Evolutionary conservation across 1,284 basidiomycete species (phyloP), one percentile per base, ranked within the genome.

Genomic region (Stygiomarasmius scandens): DNA sequence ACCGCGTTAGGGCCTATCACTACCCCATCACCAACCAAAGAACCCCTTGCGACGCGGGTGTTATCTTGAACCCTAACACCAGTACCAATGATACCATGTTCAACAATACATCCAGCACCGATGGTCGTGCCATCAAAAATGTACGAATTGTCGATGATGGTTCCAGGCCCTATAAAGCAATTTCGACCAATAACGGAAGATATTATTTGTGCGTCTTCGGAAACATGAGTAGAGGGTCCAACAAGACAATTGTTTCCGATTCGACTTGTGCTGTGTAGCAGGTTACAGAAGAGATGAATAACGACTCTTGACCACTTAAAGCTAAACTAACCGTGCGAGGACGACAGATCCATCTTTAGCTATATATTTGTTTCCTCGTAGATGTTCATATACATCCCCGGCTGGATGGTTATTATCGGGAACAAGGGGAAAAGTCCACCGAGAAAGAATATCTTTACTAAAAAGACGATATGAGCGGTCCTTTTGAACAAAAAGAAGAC

Each of bases 361-460:
- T 58, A 95, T 83, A 71, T 98, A 98, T 63, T 89, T 86, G 72
- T 95, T 93, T 4, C 93, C 93, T 32, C 89, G 83, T 45, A 89
- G 81, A 64, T 95, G 86, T 67, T 95, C 92, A 69, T 95, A 96
- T 46, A 84, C 73, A 54, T 87, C 85, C 9, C 86, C 87, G 10
- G 90, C 86, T 0, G 95, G 94, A 63, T 96, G 86, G 68, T 94
- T 94, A 68, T 95, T 88, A 66, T 97, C 96, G 10, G 96, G 96
- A 1, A 95, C 93, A 19, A 98, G 80, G 1, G 96, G 97, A 75
- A 95, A 96, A 2, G 93, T 92, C 93, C 95, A 96, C 61, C 96
- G 81, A 25, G 92, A 84, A 36, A 99, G 75, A 49, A 99, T 92
- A 67, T 98, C 95, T 70, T 93, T 92, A 74, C 93, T 95, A 65